Evolutionary conservation across 163 green algal species (phyloP), one percentile per base, ranked within the genome.

Genomic region (Chloromonas sp.): DNA sequence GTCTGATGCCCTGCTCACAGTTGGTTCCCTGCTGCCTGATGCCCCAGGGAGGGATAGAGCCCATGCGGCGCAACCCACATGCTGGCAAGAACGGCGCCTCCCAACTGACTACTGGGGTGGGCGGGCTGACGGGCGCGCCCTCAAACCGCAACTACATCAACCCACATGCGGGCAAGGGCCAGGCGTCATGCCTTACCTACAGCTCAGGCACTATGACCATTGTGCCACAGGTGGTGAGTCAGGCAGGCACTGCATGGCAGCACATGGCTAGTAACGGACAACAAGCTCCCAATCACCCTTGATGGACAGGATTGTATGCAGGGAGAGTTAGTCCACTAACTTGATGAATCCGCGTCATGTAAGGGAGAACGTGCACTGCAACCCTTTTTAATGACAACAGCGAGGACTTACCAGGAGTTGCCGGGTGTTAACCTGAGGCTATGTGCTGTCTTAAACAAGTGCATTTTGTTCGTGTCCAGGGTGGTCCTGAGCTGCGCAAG

Each of bases 181-280:
- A 81, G 77, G 77, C 77, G 1, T 61, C n/a, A 60, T 57, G 61
- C 36, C n/a, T 81, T 57, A 81, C 77, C 1, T 60, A 81, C 36
- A 60, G 14, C 77, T 81, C 77, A 11, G 77, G 77, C 77, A 81
- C 77, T 8, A 81, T 81, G 77, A 81, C 77, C n/a, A 57, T 81
- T 1, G 14, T 81, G 15, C 77, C 77, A 74, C 66, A 74, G 11
- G 66, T 74, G 66, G 66, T 74, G 66, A 74, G 66, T 74, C 66
- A 11, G 5, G 66, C 36, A 36, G 36, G 36, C 36, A 36, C 36
- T 36, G 36, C 36, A 36, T 36, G 36, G 36, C 36, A 36, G 36
- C 36, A 36, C 36, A 36, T 36, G 36, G 36, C 36, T 36, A 36
- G 36, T 36, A 36, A 36, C 36, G 36, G 36, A 36, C 36, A 36